Base-by-base conservation (phyloP, 73 alveolate genomes). In the Blepharisma japonicum region DNA sequence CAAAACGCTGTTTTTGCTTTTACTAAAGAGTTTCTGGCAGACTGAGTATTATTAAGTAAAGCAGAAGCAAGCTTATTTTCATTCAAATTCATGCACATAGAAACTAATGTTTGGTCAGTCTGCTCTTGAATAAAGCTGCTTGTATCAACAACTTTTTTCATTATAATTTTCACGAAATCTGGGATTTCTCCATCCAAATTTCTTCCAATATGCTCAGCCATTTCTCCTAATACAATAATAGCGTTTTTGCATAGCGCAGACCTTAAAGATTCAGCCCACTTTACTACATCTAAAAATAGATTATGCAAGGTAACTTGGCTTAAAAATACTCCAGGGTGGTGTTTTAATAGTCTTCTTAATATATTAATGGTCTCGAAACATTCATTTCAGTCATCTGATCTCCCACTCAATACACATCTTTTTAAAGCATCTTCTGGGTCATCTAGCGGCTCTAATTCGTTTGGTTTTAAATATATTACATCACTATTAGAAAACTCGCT, bases 101-200 rank as follows among this genome's bases (percentile, higher is more conserved):
- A 18, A 7, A 18, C 68, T 38, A 70, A 38, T 14, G 80, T 54
- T 9, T 18, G 71, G 4, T 70, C 39, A 9, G 80, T 54, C 20
- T 39, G 68, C 14, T 70, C 80, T 45, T 48, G 27, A n/a, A 70
- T 45, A 45, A 70, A 70, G 61, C n/a, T n/a, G 27, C 27, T 70
- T 14, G 68, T 70, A 45, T 70, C 80, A n/a, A 39, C n/a, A 70
- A 54, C 80, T 47, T 70, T 70, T 70, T 47, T 70, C 38, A 70
- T 70, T 1, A 70, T 11, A 39, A 45, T 45, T 70, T 70, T 47
- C 2, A 70, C 55, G 11, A 70, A 20, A n/a, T 70, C 66, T 7
- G 56, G n/a, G 6, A 70, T 39, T 70, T 70, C 80, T 18, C 47
- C 14, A 45, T 70, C 80, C 2, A 70, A 14, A 45, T 18, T 39